phyloP scores from a whole-genome alignment of 2,329 filamentous ascomycete species.

The Clonostachys rhizophaga region DNA sequence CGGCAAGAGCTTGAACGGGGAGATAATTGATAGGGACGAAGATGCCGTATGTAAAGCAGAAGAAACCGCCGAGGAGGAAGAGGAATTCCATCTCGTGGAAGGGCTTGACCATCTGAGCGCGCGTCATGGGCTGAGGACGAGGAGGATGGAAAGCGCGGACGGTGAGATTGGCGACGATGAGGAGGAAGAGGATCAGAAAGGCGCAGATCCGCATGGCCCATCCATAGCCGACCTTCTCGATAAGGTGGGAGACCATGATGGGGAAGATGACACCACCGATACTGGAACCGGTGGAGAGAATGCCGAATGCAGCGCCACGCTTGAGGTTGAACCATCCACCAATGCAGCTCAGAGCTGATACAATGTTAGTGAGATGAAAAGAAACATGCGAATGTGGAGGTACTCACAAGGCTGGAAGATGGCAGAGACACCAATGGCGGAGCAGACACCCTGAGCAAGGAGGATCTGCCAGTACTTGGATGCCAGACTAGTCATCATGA shows the following conservation, averaged over 20 bases:
- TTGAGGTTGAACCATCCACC: conserved; percentile 29
- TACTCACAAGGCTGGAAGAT: conserved; percentile 25
- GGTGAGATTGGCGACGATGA: conserved; percentile 23
- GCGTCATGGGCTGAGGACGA: neutral
- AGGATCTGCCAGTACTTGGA: conserved; percentile 33
- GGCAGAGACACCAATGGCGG: conserved; percentile 25
- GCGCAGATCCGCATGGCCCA: conserved; percentile 39
- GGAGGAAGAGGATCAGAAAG: conserved; percentile 27
- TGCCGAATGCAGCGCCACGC: conserved; percentile 50
- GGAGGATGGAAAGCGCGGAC: conserved; percentile 11
- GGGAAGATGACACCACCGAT: conserved; percentile 46
- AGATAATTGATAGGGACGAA: conserved; percentile 29
- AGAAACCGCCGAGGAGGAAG: conserved; percentile 20
- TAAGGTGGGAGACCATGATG: conserved; percentile 13
- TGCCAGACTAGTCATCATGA: conserved; percentile 59
- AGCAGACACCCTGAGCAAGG: conserved; percentile 29
- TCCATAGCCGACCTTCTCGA: conserved; percentile 11
- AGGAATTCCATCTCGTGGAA: conserved; percentile 22
- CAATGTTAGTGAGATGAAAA: neutral
- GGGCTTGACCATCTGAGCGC: conserved; percentile 15
- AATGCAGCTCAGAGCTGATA: conserved; percentile 2
- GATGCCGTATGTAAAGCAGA: conserved; percentile 26
- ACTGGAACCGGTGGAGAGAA: conserved; percentile 53
- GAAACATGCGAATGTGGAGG: conserved; percentile 10
- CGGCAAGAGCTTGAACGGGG: conserved; percentile 18